Base-by-base conservation (phyloP, 1,284 basidiomycete species). In the Mycosarcoma mackinlayi region DNA sequence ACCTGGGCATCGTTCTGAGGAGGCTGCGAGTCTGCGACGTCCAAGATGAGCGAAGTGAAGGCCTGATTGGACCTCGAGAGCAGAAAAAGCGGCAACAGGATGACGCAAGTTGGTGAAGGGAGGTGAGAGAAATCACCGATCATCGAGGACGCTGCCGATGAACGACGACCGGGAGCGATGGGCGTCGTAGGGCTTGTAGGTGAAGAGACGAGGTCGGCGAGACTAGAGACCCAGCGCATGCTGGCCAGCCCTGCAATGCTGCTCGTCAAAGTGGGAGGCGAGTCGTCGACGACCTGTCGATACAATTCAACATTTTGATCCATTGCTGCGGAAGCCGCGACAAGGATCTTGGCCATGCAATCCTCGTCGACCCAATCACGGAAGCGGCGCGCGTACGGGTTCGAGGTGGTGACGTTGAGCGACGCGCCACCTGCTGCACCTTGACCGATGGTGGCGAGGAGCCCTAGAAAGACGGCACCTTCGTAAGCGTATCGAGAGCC, bases 361-460 rank as follows among this genome's bases (percentile, higher is more conserved):
- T 70, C 59, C 25, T 73, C 48, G 45, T 75, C 73, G 10, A 73
- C 61, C 73, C 73, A 75, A 31, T 75, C 73, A 6, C 64, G 56
- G 30, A 75, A 62, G 30, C 73, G 48, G 6, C 73, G 57, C 6
- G 73, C 73, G 18, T 73, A 75, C 0, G 73, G 63, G 33, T 74
- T 74, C 3, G 67, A 65, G 13, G 70, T 58, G 60, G 65, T 73
- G 28, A 41, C 48, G 21, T 60, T 63, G 57, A 68, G 50, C 50
- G 58, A 64, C 13, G 65, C 28, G 10, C 57, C 60, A 14, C 65
- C 59, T 1, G 60, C 45, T 3, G 57, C 27, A 5, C 60, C 56
- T 31, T 79, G 73, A 14, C 78, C 77, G n/a, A 79, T 62, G 10
- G 74, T 76, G 3, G 77, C 73, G n/a, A 80, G 61, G 4, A 80